Evolutionary conservation across 2,329 filamentous ascomycete species (phyloP).

Genomic region (Rhynchosporium graminicola): DNA sequence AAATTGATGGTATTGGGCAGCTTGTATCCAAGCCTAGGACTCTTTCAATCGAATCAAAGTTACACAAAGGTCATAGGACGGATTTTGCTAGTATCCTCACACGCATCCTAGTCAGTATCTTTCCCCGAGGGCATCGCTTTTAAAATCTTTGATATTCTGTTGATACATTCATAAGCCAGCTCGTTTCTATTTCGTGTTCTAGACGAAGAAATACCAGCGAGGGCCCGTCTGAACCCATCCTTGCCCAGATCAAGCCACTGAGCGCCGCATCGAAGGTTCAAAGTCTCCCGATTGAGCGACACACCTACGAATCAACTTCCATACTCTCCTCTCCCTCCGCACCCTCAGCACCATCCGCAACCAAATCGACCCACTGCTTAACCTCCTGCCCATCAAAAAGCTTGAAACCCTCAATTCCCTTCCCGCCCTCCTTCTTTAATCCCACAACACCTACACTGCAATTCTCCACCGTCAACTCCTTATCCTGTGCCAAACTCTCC

Average conservation of each 20-base stretch:
- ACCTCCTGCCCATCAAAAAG: constrained; percentile 89
- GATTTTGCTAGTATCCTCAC: background rate
- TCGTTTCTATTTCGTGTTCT: background rate
- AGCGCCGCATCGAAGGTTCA: background rate
- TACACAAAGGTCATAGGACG: background rate
- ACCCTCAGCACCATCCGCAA: constrained; percentile 57
- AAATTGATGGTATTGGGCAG: too few species aligned
- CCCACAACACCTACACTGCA: constrained; percentile 89
- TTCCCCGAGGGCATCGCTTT: background rate
- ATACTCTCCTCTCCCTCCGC: constrained; percentile 44
- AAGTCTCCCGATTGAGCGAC: background rate
- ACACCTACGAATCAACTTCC: constrained; percentile 46
- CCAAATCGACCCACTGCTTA: constrained; percentile 79
- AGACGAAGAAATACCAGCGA: background rate
- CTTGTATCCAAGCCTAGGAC: too few species aligned
- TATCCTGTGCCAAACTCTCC: constrained; percentile 95
- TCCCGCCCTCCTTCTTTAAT: constrained; percentile 50
- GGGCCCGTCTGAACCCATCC: too few species aligned
- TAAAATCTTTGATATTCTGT: background rate
- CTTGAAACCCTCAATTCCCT: constrained; percentile 76
- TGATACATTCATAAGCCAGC: background rate
- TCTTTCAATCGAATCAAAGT: too few species aligned
- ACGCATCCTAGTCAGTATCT: background rate
- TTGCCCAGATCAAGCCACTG: background rate
- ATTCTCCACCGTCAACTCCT: constrained; percentile 96